Evolutionary conservation across 176 grass and related monocot genomes (phyloP).

Genomic region (Canna indica): DNA sequence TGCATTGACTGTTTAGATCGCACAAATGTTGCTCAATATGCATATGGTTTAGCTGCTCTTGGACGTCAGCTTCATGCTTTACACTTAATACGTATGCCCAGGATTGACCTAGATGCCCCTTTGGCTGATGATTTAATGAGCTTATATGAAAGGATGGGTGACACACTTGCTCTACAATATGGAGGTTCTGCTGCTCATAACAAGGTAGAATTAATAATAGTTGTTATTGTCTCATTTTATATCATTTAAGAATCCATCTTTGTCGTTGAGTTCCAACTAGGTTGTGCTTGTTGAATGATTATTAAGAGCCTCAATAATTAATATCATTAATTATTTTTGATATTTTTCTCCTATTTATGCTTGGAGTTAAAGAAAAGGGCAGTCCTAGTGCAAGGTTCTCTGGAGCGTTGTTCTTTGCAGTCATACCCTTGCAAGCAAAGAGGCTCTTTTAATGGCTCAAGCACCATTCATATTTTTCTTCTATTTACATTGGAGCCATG

Average conservation of each 20-base stretch:
- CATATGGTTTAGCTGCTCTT: slow-evolving; percentile 82
- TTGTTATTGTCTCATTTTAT: neutral
- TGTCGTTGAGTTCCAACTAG: too few relatives aligned
- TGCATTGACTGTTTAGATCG: slow-evolving; percentile 97
- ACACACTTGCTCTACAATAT: slow-evolving; percentile 82
- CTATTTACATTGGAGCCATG: too few relatives aligned
- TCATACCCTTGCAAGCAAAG: too few relatives aligned
- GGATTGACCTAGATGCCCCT: slow-evolving; percentile 61
- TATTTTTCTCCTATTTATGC: neutral
- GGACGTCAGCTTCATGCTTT: slow-evolving; percentile 67
- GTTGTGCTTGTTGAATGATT: neutral
- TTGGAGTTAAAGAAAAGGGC: neutral
- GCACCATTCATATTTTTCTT: too few relatives aligned
- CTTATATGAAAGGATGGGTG: slow-evolving; percentile 81
- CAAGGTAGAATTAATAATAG: slow-evolving; percentile 44
- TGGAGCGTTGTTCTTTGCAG: too few relatives aligned
- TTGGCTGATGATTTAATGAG: slow-evolving; percentile 76
- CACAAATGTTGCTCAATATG: slow-evolving; percentile 94
- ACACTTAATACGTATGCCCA: slow-evolving; percentile 37
- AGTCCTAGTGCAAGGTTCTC: too few relatives aligned
- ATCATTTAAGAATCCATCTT: neutral
- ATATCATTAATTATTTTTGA: neutral
- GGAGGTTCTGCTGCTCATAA: slow-evolving; percentile 91
- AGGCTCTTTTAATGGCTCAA: too few relatives aligned
- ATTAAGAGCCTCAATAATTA: too few relatives aligned